Base-by-base conservation (phyloP, 2,329 filamentous ascomycete genomes). In the Blastomyces percursus region DNA sequence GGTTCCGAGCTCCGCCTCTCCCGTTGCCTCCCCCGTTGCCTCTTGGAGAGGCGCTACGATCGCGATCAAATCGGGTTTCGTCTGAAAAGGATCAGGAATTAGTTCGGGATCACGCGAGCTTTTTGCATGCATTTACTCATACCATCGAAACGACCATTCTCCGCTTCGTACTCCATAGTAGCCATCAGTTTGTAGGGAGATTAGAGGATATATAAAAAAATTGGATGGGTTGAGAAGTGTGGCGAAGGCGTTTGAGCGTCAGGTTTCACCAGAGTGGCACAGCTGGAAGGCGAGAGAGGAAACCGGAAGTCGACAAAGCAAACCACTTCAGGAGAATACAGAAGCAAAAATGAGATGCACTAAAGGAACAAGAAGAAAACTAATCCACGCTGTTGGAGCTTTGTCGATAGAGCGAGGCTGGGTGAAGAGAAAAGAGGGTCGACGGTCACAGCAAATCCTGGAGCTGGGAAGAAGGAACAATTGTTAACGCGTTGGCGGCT, bases 101-200 rank as follows among this genome's bases (percentile, higher is more conserved):
- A 63, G 62, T 58, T 54, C 58, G 21, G 35, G n/a, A 60, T 60
- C 61, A 63, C 59, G 62, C 58, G 58, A 65, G 55, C 3, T 54
- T 46, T 44, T 32, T 57, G 40, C 66, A 60, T 44, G 64, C 66
- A 66, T 38, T 58, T 30, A 66, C 59, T 75, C 79, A 71, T 81
- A 88, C 86, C 85, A 66, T 87, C 85, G 74, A 86, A 88, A 70
- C 80, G 80, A 76, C 83, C 83, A 73, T 82, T 81, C 67, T 87
- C 84, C 70, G 81, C 82, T 72, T 87, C 85, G 78, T 86, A 88
- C 69, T 88, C 85, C 78, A 84, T 82, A 69, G 77, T 65, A 68
- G 77, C 74, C 76, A 79, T 60, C 27, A 27, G 42, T 21, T 56
- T n/a, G 50, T 35, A 60, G 40, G 42, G 44, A 24, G 44, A 46